Evolutionary conservation across 2,329 filamentous ascomycete species (phyloP), one percentile per base, ranked within the genome.

Genomic region (Sclerotinia subarctica): DNA sequence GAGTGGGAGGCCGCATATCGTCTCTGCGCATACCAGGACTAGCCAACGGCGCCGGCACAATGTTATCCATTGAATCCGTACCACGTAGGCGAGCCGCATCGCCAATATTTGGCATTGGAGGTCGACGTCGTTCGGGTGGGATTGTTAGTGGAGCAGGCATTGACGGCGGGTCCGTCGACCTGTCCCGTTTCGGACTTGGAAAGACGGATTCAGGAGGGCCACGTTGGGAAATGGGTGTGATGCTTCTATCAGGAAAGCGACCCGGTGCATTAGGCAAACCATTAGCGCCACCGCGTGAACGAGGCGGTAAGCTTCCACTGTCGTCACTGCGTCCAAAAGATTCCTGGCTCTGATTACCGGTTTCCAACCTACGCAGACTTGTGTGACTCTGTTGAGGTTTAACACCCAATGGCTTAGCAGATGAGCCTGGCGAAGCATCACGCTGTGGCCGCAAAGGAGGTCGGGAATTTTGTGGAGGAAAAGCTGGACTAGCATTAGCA

Each of bases 1-100:
- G 74, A 32, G 76, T 75, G 44, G 77, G 76, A 52, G 74, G 73
- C 11, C 74, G 74, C 52, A 76, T 68, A 56, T 78, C 78, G 29
- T 78, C 76, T 72, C 76, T 74, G 17, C 74, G 70, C 70, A 75
- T 76, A 42, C 73, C 76, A 47, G 79, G 78, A 54, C 77, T 78
- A 46, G 74, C 75, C 8, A 78, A 69, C 21, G 79, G 77, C 38
- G 78, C 76, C 24, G 79, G 77, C 46, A 78, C 74, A 58, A 77
- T 74, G 68, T 73, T 76, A n/a, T 77, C 75, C 38, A 66, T 72
- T 11, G 70, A 68, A 44, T 69, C 72, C 53, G 69, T 70, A 29
- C 68, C 68, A 68, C 73, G 69, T 69, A 78, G 29, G n/a, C 58
- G 77, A 11, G 77, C 76, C 54, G 76, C 70, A 49, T 75, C 73